Conservation (phyloP, 2,329 filamentous ascomycete genomes). For the Botrytis porri region DNA sequence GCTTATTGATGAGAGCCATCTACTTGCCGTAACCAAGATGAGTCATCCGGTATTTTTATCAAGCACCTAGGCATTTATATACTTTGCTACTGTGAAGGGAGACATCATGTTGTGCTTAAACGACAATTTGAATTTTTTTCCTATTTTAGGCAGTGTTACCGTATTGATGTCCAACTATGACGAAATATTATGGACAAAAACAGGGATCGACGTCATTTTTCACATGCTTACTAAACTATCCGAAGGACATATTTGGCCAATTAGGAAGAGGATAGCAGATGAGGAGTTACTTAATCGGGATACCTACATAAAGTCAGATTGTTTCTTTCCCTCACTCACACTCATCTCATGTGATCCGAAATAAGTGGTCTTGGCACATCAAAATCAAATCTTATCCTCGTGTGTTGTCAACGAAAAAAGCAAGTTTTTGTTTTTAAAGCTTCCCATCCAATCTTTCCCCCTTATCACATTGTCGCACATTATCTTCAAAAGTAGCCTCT, state of each 20-base stretch:
- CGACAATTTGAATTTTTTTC: neutral
- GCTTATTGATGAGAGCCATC: too few relatives aligned
- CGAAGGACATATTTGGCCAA: neutral
- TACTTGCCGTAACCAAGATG: neutral
- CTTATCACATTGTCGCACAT: neutral
- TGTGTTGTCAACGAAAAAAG: neutral
- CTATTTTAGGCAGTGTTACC: neutral
- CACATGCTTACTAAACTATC: neutral
- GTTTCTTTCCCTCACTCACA: neutral
- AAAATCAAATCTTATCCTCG: neutral
- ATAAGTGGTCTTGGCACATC: neutral
- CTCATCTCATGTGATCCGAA: neutral
- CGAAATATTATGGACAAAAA: neutral
- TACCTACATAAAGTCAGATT: neutral
- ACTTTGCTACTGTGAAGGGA: neutral
- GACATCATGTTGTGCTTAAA: neutral
- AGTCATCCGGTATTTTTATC: neutral
- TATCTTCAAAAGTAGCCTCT: neutral
- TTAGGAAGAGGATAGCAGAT: neutral
- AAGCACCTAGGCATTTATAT: neutral
- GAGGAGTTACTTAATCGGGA: neutral
- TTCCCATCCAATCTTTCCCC: too few relatives aligned
- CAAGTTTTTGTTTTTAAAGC: neutral
- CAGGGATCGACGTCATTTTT: constrained; percentile 11
- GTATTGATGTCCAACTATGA: constrained; percentile 6